Percentiles rank a stretch among this genome's conserved stretches.
phyloP scores from a whole-genome alignment of 2,329 filamentous ascomycete species.

The Colletotrichum spinosum region DNA sequence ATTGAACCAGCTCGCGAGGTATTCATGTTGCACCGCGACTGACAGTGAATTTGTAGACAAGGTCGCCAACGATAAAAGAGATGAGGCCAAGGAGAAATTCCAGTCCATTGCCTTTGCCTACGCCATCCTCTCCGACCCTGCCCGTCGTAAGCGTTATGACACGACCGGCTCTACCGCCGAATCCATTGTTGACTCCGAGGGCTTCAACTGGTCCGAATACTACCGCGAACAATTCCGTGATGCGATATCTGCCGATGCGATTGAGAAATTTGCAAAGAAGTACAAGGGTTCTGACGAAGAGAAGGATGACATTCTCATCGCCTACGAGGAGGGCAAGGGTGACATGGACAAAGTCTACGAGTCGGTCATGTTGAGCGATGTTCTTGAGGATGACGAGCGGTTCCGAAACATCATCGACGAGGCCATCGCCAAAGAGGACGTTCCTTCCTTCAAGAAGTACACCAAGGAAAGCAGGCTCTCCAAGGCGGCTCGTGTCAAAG shows the following conservation, averaged over 20 bases:
- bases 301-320: conserved; percentile 78
- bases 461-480: conserved; percentile 77
- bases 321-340: conserved; percentile 80
- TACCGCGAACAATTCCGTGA: conserved; percentile 87
- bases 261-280: conserved; percentile 78
- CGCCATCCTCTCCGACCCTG: conserved; percentile 86
- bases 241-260: conserved; percentile 78
- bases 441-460: conserved; percentile 76
- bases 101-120: conserved; percentile 95
- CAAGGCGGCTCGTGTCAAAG: conserved; percentile 67
- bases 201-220: conserved; percentile 92
- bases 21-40: not conserved
- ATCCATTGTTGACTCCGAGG: conserved; percentile 79
- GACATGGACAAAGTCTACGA: conserved; percentile 84
- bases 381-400: conserved; percentile 85
- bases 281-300: conserved; percentile 94
- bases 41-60: conserved; percentile 71
- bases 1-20: conserved; percentile 33
- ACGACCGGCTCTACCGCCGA: conserved; percentile 90
- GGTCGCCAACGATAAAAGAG: conserved; percentile 74
- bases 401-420: conserved; percentile 85
- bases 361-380: conserved; percentile 86
- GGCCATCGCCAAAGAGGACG: conserved; percentile 78
- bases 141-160: conserved; percentile 88
- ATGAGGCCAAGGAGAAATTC: conserved; percentile 82